Conservation (phyloP, 805 yeast species). For the Kodamaea leandrae region DNA sequence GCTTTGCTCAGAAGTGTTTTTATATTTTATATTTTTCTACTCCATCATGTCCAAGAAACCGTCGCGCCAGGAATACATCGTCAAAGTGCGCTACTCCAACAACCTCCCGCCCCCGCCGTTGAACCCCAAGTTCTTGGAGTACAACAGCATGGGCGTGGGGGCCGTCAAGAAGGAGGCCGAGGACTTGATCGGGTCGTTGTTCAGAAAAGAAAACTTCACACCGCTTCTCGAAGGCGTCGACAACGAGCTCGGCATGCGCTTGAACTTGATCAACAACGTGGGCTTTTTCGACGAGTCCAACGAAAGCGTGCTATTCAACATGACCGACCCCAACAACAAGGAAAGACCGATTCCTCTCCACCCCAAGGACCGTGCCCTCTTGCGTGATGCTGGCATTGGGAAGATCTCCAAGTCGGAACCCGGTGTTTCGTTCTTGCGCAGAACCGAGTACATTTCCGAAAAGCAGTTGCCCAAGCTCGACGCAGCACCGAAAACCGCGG, state of each 20-base stretch:
- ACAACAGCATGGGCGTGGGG: slow-evolving; percentile 37
- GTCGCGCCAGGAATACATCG: slow-evolving; percentile 72
- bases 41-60: slow-evolving; percentile 19
- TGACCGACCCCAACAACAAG: slow-evolving; percentile 21
- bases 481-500: slow-evolving; percentile 17
- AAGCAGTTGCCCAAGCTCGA: slow-evolving; percentile 36
- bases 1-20: background rate
- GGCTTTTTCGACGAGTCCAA: slow-evolving; percentile 66
- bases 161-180: slow-evolving; percentile 39
- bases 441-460: slow-evolving; percentile 89
- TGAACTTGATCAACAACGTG: slow-evolving; percentile 66
- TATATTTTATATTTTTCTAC: background rate
- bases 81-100: slow-evolving; percentile 79
- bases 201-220: slow-evolving; percentile 70
- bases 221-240: slow-evolving; percentile 56
- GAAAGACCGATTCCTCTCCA: slow-evolving; percentile 50
- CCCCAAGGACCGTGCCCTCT: slow-evolving; percentile 70
- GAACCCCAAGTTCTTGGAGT: slow-evolving; percentile 78
- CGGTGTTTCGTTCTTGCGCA: slow-evolving; percentile 78
- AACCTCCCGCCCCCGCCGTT: slow-evolving; percentile 91
- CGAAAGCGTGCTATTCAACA: slow-evolving; percentile 39
- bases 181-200: slow-evolving; percentile 64
- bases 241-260: slow-evolving; percentile 68
- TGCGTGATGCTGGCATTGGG: slow-evolving; percentile 73
- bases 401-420: slow-evolving; percentile 42